Evolutionary conservation across 75 land plant species (phyloP).

Genomic region (Sequoia sempervirens): DNA sequence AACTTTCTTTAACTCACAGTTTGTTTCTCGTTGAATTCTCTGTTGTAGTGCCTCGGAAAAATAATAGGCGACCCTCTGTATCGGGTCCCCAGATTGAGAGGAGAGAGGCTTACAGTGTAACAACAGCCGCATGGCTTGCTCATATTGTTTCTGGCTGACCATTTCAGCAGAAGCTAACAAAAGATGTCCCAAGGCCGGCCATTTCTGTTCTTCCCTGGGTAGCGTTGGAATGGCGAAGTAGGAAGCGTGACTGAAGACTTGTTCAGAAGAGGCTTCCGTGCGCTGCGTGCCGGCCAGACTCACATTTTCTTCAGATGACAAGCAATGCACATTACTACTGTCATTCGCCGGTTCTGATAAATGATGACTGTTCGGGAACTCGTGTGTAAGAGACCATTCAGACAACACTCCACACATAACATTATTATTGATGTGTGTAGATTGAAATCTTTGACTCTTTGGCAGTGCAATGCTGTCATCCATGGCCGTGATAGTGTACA

Average conservation of each 20-base stretch:
- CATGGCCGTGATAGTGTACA: too few species aligned
- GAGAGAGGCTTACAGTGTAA: constrained; percentile 7
- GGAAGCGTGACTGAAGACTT: not conserved
- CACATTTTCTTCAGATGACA: constrained; percentile 20
- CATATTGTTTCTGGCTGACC: not conserved
- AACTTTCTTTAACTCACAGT: too few species aligned
- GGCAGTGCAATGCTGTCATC: too few species aligned
- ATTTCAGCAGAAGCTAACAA: constrained; percentile 24
- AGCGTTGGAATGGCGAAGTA: constrained; percentile 9
- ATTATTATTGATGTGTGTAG: too few species aligned
- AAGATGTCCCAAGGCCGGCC: constrained; percentile 16
- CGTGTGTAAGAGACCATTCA: too few species aligned
- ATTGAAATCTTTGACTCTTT: too few species aligned
- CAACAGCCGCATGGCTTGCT: constrained; percentile 14
- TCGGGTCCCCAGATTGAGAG: not conserved
- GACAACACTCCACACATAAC: too few species aligned
- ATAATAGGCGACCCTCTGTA: too few species aligned
- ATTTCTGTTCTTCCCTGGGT: constrained; percentile 10
- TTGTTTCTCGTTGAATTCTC: too few species aligned
- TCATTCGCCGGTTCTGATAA: too few species aligned
- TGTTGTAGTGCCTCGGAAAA: constrained; percentile 6
- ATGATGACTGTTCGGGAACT: too few species aligned
- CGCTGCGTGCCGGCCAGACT: constrained; percentile 18
- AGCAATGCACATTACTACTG: too few species aligned
- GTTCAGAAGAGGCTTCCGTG: not conserved